Conservation (phyloP, 192 early-diverging fungal genomes). For the Dissophora globulifera region DNA sequence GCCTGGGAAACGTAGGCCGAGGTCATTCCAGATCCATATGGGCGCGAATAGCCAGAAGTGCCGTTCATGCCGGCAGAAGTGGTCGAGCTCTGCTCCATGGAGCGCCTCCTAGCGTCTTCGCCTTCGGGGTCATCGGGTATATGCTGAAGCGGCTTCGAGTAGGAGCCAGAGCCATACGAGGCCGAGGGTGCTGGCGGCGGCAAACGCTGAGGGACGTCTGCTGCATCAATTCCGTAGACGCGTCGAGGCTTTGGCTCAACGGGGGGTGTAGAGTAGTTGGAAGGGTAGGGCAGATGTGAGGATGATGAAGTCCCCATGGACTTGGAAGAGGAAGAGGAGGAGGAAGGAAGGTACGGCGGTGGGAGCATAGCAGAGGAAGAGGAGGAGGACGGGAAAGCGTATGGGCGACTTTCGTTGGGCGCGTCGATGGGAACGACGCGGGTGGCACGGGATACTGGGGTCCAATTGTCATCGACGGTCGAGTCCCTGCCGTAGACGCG, state of each 20-base stretch:
- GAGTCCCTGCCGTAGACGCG: slow-evolving; percentile 42
- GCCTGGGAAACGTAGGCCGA: slow-evolving; percentile 24
- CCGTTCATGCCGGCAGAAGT: too few species aligned
- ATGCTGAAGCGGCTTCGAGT: slow-evolving; percentile 28
- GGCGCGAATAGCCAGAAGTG: slow-evolving; percentile 16
- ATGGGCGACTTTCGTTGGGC: slow-evolving; percentile 25
- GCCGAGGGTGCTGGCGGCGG: slow-evolving; percentile 27
- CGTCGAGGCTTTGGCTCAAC: slow-evolving; percentile 18
- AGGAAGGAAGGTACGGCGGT: slow-evolving; percentile 9
- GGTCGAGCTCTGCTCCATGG: slow-evolving; percentile 10
- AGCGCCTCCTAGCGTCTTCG: slow-evolving; percentile 13
- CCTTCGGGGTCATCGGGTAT: slow-evolving; percentile 16
- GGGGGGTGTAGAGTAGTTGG: slow-evolving; percentile 10
- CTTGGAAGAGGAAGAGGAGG: not conserved
- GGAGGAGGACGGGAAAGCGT: slow-evolving; percentile 7
- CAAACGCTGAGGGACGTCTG: slow-evolving; percentile 20
- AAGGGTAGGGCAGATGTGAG: slow-evolving; percentile 9
- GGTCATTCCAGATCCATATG: slow-evolving; percentile 11
- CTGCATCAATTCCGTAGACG: slow-evolving; percentile 47
- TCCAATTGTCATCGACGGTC: slow-evolving; percentile 32
- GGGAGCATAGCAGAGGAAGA: slow-evolving; percentile 13
- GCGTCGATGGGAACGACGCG: slow-evolving; percentile 35
- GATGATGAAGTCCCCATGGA: slow-evolving; percentile 3
- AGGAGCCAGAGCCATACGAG: slow-evolving; percentile 30
- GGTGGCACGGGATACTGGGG: slow-evolving; percentile 7